Evolutionary conservation across 495 filamentous ascomycete genomes (phyloP).

Genomic region (Letharia columbiana): DNA sequence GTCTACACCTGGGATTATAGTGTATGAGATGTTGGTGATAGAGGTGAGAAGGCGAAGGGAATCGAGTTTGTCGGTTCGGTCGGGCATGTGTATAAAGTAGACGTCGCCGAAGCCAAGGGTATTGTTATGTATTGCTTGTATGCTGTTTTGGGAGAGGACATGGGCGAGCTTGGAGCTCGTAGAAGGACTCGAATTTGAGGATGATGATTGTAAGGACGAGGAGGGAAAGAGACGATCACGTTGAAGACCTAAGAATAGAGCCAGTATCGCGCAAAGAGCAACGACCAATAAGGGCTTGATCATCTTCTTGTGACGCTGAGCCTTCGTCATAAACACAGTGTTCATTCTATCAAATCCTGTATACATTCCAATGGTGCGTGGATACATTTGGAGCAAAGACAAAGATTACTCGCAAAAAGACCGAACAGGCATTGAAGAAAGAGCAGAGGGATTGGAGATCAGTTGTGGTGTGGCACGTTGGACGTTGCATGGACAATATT

Average conservation of each 20-base stretch:
- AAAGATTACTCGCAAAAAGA: no score
- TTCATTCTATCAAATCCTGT: not conserved
- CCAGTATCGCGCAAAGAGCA: not conserved
- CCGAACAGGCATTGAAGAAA: no score
- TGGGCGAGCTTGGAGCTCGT: not conserved
- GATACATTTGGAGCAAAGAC: no score
- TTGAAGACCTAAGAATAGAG: not conserved
- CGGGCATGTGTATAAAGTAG: not conserved
- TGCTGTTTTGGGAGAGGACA: not conserved
- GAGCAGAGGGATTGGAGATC: no score
- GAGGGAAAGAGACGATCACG: not conserved
- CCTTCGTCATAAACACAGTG: not conserved
- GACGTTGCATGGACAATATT: no score
- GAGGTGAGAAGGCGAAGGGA: slow-evolving; percentile 1
- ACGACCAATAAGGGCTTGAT: not conserved
- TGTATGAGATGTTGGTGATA: not conserved
- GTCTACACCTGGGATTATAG: not conserved
- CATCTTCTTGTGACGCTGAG: not conserved
- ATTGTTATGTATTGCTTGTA: not conserved
- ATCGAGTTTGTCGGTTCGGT: not conserved
- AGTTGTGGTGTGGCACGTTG: no score
- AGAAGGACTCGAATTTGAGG: not conserved
- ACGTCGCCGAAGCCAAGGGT: not conserved
- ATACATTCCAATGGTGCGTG: not conserved
- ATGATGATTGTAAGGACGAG: not conserved